These are phyloP conservation scores for Diaporthe humulicola DNA, from an alignment of 2,329 filamentous ascomycete genomes.

Conservation along the genomic window DNA sequence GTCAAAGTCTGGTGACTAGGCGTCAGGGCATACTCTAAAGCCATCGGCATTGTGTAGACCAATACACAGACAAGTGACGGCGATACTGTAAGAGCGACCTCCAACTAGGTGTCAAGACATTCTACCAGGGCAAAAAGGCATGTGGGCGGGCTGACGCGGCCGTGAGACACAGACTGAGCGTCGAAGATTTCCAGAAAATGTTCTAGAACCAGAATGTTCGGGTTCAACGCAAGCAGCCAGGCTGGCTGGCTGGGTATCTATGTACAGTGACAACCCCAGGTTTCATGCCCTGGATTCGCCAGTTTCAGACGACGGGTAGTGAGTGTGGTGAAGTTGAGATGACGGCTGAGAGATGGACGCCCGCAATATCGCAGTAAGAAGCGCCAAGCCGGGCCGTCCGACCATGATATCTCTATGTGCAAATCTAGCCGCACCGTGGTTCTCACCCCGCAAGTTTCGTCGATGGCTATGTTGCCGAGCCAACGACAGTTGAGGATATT, in stretches of 20 bases:
- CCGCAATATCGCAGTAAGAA: background rate
- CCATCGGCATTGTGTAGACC: background rate
- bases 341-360: background rate
- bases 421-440: background rate
- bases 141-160: conserved; percentile 17
- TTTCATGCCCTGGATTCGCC: background rate
- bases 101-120: background rate
- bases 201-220: background rate
- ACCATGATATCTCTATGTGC: background rate
- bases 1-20: background rate
- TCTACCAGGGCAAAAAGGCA: background rate
- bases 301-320: conserved; percentile 14
- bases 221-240: background rate
- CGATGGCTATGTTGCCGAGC: background rate
- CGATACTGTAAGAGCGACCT: background rate
- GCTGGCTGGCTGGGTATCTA: background rate
- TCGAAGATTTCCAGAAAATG: background rate
- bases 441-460: background rate
- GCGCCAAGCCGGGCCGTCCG: background rate
- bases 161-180: conserved; percentile 16
- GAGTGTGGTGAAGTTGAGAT: background rate
- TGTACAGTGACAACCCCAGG: background rate
- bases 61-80: background rate
- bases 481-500: background rate
- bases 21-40: background rate